phyloP scores from a whole-genome alignment of 2,329 filamentous ascomycete genomes.

The Eurotiales sp. region DNA sequence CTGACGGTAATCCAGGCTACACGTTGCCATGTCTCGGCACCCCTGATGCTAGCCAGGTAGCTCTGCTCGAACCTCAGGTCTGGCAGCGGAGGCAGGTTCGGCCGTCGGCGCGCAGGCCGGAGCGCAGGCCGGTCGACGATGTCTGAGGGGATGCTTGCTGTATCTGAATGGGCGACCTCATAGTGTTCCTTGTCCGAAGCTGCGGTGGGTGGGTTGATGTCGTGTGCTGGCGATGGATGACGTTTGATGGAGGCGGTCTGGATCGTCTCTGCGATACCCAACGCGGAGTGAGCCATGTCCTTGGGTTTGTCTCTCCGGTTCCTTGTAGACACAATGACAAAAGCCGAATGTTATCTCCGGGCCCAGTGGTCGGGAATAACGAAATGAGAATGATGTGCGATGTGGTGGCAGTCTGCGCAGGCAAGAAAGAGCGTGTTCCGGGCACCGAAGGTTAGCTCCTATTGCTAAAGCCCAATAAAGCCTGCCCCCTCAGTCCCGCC shows the following conservation, averaged over 20 bases:
- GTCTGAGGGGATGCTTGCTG: slow-evolving; percentile 45
- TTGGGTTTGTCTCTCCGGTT: background rate
- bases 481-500: slow-evolving; percentile 5
- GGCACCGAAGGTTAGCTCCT: slow-evolving; percentile 14
- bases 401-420: background rate
- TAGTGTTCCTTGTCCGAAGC: slow-evolving; percentile 65
- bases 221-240: slow-evolving; percentile 66
- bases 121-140: slow-evolving; percentile 40
- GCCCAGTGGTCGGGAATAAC: slow-evolving; percentile 1
- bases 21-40: slow-evolving; percentile 73
- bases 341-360: background rate
- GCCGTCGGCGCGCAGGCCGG: slow-evolving; percentile 33
- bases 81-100: slow-evolving; percentile 64
- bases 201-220: slow-evolving; percentile 75
- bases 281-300: slow-evolving; percentile 38
- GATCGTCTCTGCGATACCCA: slow-evolving; percentile 72
- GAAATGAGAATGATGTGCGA: no score
- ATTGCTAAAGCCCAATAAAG: background rate
- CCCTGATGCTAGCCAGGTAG: slow-evolving; percentile 84
- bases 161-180: slow-evolving; percentile 35
- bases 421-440: background rate
- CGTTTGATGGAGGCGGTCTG: slow-evolving; percentile 76
- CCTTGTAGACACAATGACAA: background rate
- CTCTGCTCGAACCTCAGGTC: slow-evolving; percentile 97
- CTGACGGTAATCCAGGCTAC: slow-evolving; percentile 79